Evolutionary conservation across 768 basidiomycete species (phyloP).

Genomic region (Lactarius pseudohatsudake): DNA sequence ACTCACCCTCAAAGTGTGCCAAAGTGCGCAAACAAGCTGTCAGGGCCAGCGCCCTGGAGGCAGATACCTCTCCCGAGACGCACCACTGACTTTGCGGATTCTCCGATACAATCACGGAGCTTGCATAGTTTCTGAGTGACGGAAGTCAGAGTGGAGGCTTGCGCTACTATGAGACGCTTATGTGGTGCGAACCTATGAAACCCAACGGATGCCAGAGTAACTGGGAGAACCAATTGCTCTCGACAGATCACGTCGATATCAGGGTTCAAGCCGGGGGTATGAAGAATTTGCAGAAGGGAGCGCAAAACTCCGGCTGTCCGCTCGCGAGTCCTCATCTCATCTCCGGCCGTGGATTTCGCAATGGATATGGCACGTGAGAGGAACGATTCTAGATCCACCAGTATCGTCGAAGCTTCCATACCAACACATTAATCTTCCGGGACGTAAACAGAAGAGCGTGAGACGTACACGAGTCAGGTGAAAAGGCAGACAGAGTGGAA

Average conservation of each 20-base stretch:
- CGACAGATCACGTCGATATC: constrained; percentile 71
- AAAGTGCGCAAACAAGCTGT: constrained; percentile 66
- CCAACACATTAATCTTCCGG: not conserved
- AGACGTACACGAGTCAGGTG: constrained; percentile 32
- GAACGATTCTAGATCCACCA: constrained; percentile 34
- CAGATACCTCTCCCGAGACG: constrained; percentile 69
- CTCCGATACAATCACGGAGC: constrained; percentile 43
- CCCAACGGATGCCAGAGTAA: constrained; percentile 45
- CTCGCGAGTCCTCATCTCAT: constrained; percentile 36
- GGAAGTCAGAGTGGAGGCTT: constrained; percentile 1
- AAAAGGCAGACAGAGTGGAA: constrained; percentile 12
- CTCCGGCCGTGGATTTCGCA: constrained; percentile 15
- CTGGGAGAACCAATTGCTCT: constrained; percentile 51
- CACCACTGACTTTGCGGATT: constrained; percentile 58
- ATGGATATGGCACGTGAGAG: constrained; percentile 27
- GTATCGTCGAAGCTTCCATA: constrained; percentile 34
- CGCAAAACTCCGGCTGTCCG: constrained; percentile 55
- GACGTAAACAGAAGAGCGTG: not conserved
- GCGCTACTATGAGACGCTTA: not conserved
- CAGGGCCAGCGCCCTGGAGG: constrained; percentile 66
- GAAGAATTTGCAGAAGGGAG: constrained; percentile 56
- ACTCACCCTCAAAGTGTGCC: constrained; percentile 65
- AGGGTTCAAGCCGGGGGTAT: constrained; percentile 68
- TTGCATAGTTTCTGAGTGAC: constrained; percentile 40
- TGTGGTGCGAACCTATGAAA: constrained; percentile 45